Conservation (phyloP, 1,139 yeast species). For the Suhomyces bribrorum region DNA sequence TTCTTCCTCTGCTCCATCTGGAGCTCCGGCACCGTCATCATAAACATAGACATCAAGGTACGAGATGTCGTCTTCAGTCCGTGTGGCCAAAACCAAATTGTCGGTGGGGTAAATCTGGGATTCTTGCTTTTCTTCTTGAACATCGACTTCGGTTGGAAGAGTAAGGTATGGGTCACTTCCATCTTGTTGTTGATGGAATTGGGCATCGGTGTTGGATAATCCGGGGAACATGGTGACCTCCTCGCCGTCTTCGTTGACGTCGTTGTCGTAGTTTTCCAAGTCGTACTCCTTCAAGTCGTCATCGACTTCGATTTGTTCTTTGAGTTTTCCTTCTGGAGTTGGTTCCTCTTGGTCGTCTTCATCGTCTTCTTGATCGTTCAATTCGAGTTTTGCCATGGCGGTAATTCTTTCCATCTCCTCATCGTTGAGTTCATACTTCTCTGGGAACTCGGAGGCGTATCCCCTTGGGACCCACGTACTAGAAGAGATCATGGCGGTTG, state of each 20-base stretch:
- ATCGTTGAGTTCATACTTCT: conserved; percentile 82
- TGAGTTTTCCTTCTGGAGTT: conserved; percentile 25
- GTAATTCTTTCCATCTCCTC: conserved; percentile 91
- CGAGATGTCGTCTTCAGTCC: conserved; percentile 95
- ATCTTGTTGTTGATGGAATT: conserved; percentile 54
- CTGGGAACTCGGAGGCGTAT: conserved; percentile 89
- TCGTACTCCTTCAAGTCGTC: conserved; percentile 89
- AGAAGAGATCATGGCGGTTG: conserved; percentile 73
- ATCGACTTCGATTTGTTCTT: conserved; percentile 61
- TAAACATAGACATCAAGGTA: conserved; percentile 90
- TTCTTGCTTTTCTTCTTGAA: conserved; percentile 74
- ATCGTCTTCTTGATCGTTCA: conserved; percentile 65
- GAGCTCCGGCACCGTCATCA: conserved; percentile 91
- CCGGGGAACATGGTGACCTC: conserved; percentile 72
- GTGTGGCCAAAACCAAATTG: conserved; percentile 83
- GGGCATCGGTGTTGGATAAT: conserved; percentile 50
- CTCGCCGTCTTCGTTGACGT: conserved; percentile 51
- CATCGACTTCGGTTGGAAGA: conserved; percentile 67
- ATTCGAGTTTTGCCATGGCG: conserved; percentile 78
- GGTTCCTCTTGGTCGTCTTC: conserved; percentile 35
- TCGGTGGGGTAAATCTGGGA: conserved; percentile 88
- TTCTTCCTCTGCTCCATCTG: conserved; percentile 57
- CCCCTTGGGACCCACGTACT: conserved; percentile 98
- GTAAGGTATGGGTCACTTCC: conserved; percentile 75
- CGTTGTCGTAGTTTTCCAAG: conserved; percentile 81